A percentile compares a stretch with the other conserved stretches of the same genome.
phyloP scores from a whole-genome alignment of 257 asterid species.

The Scutellaria minor region DNA sequence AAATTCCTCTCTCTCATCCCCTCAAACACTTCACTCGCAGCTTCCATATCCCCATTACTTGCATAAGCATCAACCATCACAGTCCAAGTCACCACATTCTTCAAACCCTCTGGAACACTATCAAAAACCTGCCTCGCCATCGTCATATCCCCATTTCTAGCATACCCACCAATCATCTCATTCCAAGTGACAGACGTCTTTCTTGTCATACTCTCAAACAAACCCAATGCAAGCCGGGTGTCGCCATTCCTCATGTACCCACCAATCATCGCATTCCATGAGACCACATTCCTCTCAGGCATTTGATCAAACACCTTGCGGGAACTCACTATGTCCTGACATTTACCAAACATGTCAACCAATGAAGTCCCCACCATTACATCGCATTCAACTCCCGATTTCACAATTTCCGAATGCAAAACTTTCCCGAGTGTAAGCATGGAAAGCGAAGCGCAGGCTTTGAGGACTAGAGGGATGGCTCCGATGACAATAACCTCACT shows the following conservation, averaged over 20 bases:
- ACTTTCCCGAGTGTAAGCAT: slow-evolving; percentile 49
- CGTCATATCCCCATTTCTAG: slow-evolving; percentile 52
- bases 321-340: slow-evolving; percentile 51
- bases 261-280: slow-evolving; percentile 83
- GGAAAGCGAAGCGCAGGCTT: slow-evolving; percentile 73
- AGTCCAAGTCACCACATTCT: slow-evolving; percentile 85
- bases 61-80: slow-evolving; percentile 68
- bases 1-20: slow-evolving; percentile 61
- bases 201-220: slow-evolving; percentile 54
- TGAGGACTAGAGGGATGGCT: slow-evolving; percentile 64
- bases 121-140: slow-evolving; percentile 66
- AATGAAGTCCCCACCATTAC: slow-evolving; percentile 77
- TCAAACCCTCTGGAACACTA: slow-evolving; percentile 53
- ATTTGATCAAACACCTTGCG: slow-evolving; percentile 68
- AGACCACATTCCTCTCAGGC: slow-evolving; percentile 62
- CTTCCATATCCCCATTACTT: slow-evolving; percentile 64
- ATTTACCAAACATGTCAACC: slow-evolving; percentile 74
- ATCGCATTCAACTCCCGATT: slow-evolving; percentile 55
- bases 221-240: slow-evolving; percentile 36
- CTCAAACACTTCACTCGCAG: slow-evolving; percentile 62
- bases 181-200: slow-evolving; percentile 73
- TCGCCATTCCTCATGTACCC: slow-evolving; percentile 62
- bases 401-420: slow-evolving; percentile 64
- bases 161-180: slow-evolving; percentile 77
- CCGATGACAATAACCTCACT: slow-evolving; percentile 38